phyloP scores from a whole-genome alignment of 768 basidiomycete species.

The Lanmaoa rubissima region DNA sequence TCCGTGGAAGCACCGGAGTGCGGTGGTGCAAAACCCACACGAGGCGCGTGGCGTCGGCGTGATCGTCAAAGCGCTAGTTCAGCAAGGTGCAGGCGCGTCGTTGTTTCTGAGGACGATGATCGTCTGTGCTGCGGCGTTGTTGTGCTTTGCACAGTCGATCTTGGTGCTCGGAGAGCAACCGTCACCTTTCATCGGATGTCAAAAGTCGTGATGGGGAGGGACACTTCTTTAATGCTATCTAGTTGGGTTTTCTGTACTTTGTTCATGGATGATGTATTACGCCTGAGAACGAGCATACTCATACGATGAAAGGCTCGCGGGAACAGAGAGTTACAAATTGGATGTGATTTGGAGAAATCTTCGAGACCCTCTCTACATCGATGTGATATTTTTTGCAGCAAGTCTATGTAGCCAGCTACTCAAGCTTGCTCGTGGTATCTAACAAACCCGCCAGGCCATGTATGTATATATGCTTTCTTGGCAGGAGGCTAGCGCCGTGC shows the following conservation, averaged over 20 bases:
- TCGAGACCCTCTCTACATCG: not conserved
- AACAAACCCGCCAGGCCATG: conserved; percentile 3
- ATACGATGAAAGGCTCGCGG: not conserved
- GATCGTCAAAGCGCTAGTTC: conserved; percentile 20
- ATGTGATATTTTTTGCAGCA: conserved; percentile 7
- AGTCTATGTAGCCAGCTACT: conserved; percentile 36
- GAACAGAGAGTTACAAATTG: conserved; percentile 2
- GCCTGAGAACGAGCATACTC: not conserved
- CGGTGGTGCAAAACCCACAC: not conserved
- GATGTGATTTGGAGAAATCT: not conserved
- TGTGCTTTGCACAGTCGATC: conserved; percentile 5
- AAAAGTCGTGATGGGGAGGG: no score
- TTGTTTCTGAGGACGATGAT: conserved; percentile 12
- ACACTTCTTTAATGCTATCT: not conserved
- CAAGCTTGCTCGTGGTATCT: conserved; percentile 17
- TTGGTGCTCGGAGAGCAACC: conserved; percentile 1
- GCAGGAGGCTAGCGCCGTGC: conserved; percentile 3
- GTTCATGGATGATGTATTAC: not conserved
- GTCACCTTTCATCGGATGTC: not conserved
- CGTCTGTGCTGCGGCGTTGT: not conserved
- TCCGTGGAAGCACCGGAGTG: not conserved
- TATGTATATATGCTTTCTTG: not conserved
- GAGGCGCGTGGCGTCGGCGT: conserved; percentile 15
- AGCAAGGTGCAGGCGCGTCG: conserved; percentile 10
- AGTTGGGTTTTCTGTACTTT: not conserved